A percentile compares a stretch with the other conserved stretches of the same genome.
Evolutionary conservation across 106 monocot genomes (phyloP).

Genomic region (Alisma plantagoaquatica): DNA sequence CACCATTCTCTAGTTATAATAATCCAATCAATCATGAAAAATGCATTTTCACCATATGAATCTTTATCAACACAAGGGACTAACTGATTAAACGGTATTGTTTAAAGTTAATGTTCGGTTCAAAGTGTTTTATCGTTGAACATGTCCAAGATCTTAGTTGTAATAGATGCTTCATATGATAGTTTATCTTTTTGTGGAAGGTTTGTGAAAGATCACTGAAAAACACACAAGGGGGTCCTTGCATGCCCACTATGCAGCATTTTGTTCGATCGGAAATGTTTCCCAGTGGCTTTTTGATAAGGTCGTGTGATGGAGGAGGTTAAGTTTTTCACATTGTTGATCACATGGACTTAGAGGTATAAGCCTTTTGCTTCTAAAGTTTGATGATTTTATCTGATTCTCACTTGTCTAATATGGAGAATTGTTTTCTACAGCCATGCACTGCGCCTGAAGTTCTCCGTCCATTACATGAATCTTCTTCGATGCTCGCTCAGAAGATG

Average conservation of each 20-base stretch:
- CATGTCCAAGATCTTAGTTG: no score
- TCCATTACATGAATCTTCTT: slow-evolving; percentile 56
- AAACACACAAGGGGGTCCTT: slow-evolving; percentile 50
- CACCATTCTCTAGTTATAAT: no score
- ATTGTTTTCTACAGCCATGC: slow-evolving; percentile 63
- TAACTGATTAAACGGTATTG: no score
- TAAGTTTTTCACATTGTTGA: slow-evolving; percentile 73
- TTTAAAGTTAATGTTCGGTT: no score
- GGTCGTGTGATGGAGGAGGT: slow-evolving; percentile 63
- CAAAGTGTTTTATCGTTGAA: no score
- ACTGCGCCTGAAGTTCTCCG: slow-evolving; percentile 63
- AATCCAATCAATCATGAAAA: no score
- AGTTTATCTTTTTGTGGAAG: slow-evolving; percentile 11
- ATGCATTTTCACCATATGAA: no score
- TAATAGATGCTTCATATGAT: not conserved
- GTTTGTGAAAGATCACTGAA: slow-evolving; percentile 70
- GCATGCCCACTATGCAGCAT: slow-evolving; percentile 45
- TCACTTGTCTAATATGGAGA: slow-evolving; percentile 5
- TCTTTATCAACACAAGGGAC: no score
- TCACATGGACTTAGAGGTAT: slow-evolving; percentile 65
- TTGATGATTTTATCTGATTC: not conserved
- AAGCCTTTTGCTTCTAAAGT: not conserved
- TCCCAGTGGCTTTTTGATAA: slow-evolving; percentile 57
- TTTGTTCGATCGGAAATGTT: slow-evolving; percentile 64
- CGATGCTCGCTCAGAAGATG: slow-evolving; percentile 53